A percentile compares a stretch with the other conserved stretches of the same genome.
These are phyloP conservation scores for Alternaria dauci DNA, from an alignment of 2,329 filamentous ascomycete genomes.

Conservation along the genomic window DNA sequence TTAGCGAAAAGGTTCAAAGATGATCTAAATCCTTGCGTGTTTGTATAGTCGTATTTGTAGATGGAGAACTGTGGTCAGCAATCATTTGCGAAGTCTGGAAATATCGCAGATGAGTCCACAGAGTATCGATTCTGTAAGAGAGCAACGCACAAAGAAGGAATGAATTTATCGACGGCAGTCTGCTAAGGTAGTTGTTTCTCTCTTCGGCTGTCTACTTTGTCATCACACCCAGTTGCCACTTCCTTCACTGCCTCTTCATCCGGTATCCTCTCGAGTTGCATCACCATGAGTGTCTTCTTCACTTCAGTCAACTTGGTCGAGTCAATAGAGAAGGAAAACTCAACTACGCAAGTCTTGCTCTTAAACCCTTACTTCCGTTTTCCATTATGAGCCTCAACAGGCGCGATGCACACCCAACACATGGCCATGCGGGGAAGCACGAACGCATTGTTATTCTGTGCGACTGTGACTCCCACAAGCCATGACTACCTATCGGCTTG, in stretches of 20 bases:
- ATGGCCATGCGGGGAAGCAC: neutral
- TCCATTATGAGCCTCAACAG: neutral
- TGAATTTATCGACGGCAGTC: neutral
- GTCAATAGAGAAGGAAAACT: neutral
- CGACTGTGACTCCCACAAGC: constrained; percentile 17
- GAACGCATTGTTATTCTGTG: constrained; percentile 9
- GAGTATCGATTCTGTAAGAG: neutral
- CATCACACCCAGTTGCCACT: neutral
- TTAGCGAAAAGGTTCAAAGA: neutral
- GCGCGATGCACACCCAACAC: neutral
- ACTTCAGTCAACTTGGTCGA: neutral
- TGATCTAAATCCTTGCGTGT: neutral
- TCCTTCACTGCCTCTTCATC: neutral
- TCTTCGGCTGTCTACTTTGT: neutral
- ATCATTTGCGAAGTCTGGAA: neutral
- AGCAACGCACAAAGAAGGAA: neutral
- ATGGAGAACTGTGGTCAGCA: neutral
- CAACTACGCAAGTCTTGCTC: neutral
- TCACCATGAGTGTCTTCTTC: neutral
- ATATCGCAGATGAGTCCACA: neutral
- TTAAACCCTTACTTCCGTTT: neutral
- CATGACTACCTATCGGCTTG: constrained; percentile 12
- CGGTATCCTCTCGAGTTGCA: neutral
- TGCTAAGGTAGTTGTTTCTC: neutral
- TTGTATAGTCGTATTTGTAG: neutral